phyloP scores from a whole-genome alignment of 2,329 filamentous ascomycete species.

The Bipolaris victoriae region DNA sequence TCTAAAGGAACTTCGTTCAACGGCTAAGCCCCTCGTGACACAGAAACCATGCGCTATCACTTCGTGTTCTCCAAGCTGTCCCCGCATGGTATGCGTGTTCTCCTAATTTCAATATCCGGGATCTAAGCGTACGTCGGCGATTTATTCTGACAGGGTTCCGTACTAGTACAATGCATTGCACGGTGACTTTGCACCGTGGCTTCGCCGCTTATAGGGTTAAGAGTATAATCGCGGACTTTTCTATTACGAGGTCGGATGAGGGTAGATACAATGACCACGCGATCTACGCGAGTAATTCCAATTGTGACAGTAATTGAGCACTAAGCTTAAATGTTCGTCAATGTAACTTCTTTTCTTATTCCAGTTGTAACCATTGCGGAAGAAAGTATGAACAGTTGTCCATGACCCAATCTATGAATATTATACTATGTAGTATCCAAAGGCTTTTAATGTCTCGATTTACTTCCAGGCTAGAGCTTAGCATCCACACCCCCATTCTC shows the following conservation, averaged over 20 bases:
- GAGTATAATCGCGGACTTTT: neutral
- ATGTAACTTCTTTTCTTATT: neutral
- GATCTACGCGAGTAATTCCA: neutral
- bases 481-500: neutral
- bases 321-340: neutral
- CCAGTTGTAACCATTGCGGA: neutral
- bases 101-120: neutral
- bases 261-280: neutral
- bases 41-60: neutral
- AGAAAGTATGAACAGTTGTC: neutral
- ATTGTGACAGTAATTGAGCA: neutral
- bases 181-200: neutral
- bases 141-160: neutral
- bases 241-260: neutral
- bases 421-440: neutral
- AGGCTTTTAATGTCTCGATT: neutral
- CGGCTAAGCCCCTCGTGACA: neutral
- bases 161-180: neutral
- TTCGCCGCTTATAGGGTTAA: neutral
- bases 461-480: neutral
- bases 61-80: neutral
- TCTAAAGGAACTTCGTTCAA: neutral
- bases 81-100: neutral
- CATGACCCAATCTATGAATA: neutral
- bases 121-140: neutral